A percentile compares a stretch with the other conserved stretches of the same genome.
These are phyloP conservation scores for Candida labiduridarum DNA, from an alignment of 1,139 yeast genomes.

Conservation along the genomic window DNA sequence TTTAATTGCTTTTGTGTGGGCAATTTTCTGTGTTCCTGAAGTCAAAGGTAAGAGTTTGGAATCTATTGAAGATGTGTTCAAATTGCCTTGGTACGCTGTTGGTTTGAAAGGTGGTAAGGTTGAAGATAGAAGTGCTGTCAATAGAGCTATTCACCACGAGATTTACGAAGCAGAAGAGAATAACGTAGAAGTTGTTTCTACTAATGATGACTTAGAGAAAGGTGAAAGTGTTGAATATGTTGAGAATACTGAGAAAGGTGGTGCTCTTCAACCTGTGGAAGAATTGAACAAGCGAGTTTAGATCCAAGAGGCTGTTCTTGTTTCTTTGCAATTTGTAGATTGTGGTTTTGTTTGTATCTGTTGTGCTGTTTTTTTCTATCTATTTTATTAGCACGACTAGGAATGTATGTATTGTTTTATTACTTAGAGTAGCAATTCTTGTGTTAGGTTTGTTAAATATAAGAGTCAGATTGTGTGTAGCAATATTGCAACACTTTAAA, in stretches of 20 bases:
- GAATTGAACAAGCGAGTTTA: background rate
- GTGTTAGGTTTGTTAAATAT: too few species aligned
- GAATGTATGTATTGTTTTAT: too few species aligned
- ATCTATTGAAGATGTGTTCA: slow-evolving; percentile 54
- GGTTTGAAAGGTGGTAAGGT: slow-evolving; percentile 52
- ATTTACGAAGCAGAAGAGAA: background rate
- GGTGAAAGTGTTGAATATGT: slow-evolving; percentile 1
- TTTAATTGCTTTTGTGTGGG: slow-evolving; percentile 42
- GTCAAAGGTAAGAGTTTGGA: slow-evolving; percentile 51
- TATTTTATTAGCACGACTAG: too few species aligned
- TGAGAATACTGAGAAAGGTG: background rate
- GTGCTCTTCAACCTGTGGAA: background rate
- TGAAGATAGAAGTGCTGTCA: slow-evolving; percentile 50
- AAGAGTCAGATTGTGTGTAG: background rate
- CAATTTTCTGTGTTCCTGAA: slow-evolving; percentile 55
- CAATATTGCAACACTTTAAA: background rate
- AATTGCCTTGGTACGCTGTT: slow-evolving; percentile 48
- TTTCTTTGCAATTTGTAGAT: background rate
- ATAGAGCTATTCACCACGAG: slow-evolving; percentile 22
- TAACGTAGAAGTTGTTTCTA: background rate
- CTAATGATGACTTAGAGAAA: slow-evolving; percentile 1
- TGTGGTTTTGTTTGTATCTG: background rate
- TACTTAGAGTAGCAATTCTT: too few species aligned
- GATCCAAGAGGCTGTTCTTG: background rate
- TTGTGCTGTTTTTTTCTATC: background rate